Conservation (phyloP, 2,329 filamentous ascomycete species). For the Epicoccum nigrum region DNA sequence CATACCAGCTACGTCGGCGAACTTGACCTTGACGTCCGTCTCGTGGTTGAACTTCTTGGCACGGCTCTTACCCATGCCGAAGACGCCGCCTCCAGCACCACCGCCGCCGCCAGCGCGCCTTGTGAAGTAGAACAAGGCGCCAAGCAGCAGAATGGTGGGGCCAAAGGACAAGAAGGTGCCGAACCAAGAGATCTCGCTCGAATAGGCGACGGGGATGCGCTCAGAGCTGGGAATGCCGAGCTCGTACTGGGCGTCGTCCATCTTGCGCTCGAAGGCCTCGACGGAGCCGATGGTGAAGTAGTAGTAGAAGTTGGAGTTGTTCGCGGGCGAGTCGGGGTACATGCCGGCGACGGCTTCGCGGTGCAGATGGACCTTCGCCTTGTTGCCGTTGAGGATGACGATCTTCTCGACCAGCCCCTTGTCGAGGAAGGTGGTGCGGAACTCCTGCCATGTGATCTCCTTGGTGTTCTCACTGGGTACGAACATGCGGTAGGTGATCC, state of each 20-base stretch:
- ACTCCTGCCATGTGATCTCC: constrained; percentile 98
- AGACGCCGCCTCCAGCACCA: constrained; percentile 75
- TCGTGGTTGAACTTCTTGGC: constrained; percentile 99
- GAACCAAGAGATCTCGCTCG: constrained; percentile 74
- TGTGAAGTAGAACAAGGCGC: constrained; percentile 79
- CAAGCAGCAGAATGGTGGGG: constrained; percentile 85
- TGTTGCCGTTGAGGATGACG: constrained; percentile 75
- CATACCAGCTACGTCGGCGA: constrained; percentile 94
- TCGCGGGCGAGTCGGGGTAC: constrained; percentile 77
- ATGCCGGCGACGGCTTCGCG: constrained; percentile 72
- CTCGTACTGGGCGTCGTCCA: constrained; percentile 88
- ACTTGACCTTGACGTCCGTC: constrained; percentile 94
- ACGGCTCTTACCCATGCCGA: constrained; percentile 93
- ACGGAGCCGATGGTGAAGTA: constrained; percentile 96
- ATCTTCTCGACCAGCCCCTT: constrained; percentile 96
- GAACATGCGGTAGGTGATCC: constrained; percentile 65
- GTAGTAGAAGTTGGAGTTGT: constrained; percentile 76
- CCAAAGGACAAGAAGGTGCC: constrained; percentile 79
- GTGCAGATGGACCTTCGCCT: constrained; percentile 81
- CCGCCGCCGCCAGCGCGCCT: constrained; percentile 73
- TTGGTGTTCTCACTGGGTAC: constrained; percentile 69
- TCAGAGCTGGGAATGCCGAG: constrained; percentile 85
- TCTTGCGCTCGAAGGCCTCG: constrained; percentile 85
- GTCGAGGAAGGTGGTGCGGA: constrained; percentile 89
- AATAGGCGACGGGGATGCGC: constrained; percentile 90